Conservation (phyloP, 1,139 yeast genomes). For the Saccharomycopsis phalli region DNA sequence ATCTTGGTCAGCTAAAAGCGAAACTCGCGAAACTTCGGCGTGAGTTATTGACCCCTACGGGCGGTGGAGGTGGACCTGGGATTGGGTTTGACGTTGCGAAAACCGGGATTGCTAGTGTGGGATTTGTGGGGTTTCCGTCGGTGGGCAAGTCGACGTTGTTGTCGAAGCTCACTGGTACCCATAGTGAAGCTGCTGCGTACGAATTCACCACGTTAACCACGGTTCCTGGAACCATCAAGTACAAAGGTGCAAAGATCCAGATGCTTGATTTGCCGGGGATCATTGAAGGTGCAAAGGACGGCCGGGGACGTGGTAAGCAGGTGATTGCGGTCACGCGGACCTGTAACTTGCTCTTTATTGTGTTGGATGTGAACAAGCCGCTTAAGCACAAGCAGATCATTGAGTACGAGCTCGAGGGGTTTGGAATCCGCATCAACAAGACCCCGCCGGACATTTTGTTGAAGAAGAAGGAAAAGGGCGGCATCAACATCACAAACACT, state of each 20-base stretch:
- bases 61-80: conserved; percentile 83
- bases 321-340: conserved; percentile 98
- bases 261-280: conserved; percentile 98
- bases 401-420: conserved; percentile 92
- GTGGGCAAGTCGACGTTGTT: conserved; percentile 93
- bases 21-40: conserved; percentile 90
- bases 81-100: conserved; percentile 95
- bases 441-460: conserved; percentile 87
- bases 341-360: conserved; percentile 85
- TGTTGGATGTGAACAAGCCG: conserved; percentile 93
- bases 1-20: conserved; percentile 94
- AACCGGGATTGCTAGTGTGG: conserved; percentile 95
- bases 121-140: conserved; percentile 96
- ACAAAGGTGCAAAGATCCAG: conserved; percentile 95
- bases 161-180: conserved; percentile 86
- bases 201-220: conserved; percentile 97
- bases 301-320: conserved; percentile 98
- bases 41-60: conserved; percentile 69
- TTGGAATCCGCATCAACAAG: conserved; percentile 90
- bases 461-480: conserved; percentile 92
- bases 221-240: conserved; percentile 92
- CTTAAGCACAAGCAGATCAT: conserved; percentile 87
- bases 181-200: conserved; percentile 94
- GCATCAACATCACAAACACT: conserved; percentile 86
- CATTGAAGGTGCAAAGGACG: conserved; percentile 98